Base-by-base conservation (phyloP, 2,329 filamentous ascomycete genomes). In the Pseudogymnoascus sp. region DNA sequence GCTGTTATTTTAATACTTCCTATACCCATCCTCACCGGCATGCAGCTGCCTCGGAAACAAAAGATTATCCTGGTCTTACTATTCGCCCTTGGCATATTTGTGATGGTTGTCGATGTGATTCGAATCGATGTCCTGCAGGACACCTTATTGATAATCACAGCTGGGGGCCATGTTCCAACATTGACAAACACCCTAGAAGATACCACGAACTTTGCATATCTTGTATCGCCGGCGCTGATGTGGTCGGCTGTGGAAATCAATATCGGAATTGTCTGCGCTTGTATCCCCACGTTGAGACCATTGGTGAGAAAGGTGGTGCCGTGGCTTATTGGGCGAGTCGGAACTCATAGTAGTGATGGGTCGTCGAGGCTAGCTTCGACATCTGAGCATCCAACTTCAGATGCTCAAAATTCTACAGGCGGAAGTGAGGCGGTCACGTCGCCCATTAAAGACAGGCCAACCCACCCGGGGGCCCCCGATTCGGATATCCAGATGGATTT, bases 241-340 rank as follows among this genome's bases (percentile, higher is more conserved):
- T 97, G 92, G 92, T 93, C 89, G 11, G 89, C 88, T 11, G 85
- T 97, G 60, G 92, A 97, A 73, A 91, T 96, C 70, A 94, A 96
- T 66, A 79, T 95, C 1, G 92, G 91, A n/a, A 92, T 97, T 68
- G 87, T 92, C 65, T 96, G 90, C 70, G 92, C 88, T 41, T 96
- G 92, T 68, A 89, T 97, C n/a, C 93, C 93, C 7, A 93, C 89
- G 0, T 77, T 97, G 64, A 97, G 97, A 71, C 92, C 93, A 1
- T 78, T 97, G 5, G 85, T 93, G 61, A 83, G 89, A 66, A 64
- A 59, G 2, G 68, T 71, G 26, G 21, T 21, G 21, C 21, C 21
- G 21, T 21, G 21, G 21, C 21, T 21, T 21, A 21, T 21, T 21
- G 21, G 21, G 2, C 2, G 21, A 21, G 21, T 21, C 21, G 21